Base-by-base conservation (phyloP, 2,329 filamentous ascomycete species). In the Dothistroma septosporum region DNA sequence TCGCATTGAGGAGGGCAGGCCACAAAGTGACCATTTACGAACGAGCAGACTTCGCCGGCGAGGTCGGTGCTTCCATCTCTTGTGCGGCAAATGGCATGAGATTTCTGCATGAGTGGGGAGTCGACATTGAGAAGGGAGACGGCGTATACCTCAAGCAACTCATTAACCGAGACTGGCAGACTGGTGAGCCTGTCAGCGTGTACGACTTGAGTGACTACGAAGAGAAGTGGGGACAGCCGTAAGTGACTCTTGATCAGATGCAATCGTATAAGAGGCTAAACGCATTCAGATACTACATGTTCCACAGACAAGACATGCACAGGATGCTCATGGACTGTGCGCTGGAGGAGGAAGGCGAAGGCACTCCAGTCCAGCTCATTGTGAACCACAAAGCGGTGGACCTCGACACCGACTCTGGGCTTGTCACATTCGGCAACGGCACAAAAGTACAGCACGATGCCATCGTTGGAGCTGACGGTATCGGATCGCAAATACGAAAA, bases 121-220 rank as follows among this genome's bases (percentile, higher is more conserved):
- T 89, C 1, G 84, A 89, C 67, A 77, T 89, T 1, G 76, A 76
- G 14, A 85, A 84, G 68, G 87, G 86, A 9, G 83, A 88, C 60
- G 86, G 86, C 0, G 87, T 90, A 1, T 76, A 89, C 1, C 75
- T 90, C 53, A 80, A 79, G 73, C 85, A 85, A 68, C 79, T 90
- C 56, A 89, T 90, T 75, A 87, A 85, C 71, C 82, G 84, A 3
- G 86, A 89, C 73, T 90, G 87, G 87, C 82, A 83, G 70, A 89
- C 86, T 0, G 87, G 87, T 0, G 83, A 88, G 73, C 82, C 84
- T 0, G 80, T 85, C 24, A 88, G 82, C 65, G 83, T 86, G 0
- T 88, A 87, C 66, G 81, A 84, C 66, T 73, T 90, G 19, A 80
- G 76, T 11, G 86, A 89, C 68, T 89, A 89, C 60, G 82, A 89